Conservation (phyloP, 495 filamentous ascomycete genomes). For the Cercophora samala region DNA sequence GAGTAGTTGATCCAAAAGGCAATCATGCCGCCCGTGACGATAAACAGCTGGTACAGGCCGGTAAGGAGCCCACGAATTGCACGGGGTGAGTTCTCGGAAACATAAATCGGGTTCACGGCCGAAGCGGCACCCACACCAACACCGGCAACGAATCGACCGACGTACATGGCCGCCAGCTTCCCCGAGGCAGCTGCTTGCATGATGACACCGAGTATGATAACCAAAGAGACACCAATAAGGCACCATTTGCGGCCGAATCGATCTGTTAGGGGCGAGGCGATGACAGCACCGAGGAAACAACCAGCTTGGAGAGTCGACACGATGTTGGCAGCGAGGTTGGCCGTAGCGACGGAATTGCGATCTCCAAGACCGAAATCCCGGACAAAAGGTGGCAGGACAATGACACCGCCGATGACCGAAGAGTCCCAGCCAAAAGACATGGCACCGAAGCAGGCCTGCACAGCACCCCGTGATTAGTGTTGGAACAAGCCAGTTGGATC, state of each 20-base stretch:
- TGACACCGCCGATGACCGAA: constrained; percentile 64
- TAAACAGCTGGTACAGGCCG: constrained; percentile 59
- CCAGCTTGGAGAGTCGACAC: constrained; percentile 56
- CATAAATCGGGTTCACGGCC: constrained; percentile 59
- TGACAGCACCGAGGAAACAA: constrained; percentile 46
- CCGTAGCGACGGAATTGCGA: constrained; percentile 26
- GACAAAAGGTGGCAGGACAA: constrained; percentile 50
- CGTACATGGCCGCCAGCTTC: constrained; percentile 54
- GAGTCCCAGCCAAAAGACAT: constrained; percentile 68
- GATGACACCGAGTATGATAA: constrained; percentile 54
- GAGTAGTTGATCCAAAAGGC: constrained; percentile 59
- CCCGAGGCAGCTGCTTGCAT: constrained; percentile 53
- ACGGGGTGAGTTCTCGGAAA: constrained; percentile 53
- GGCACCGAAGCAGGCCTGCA: constrained; percentile 69
- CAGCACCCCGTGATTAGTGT: constrained; percentile 8
- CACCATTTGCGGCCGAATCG: constrained; percentile 52
- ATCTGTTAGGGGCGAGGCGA: constrained; percentile 38
- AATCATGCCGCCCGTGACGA: constrained; percentile 54
- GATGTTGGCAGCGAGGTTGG: constrained; percentile 46
- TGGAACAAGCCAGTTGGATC: constrained; percentile 11
- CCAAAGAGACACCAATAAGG: constrained; percentile 54
- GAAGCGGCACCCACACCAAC: constrained; percentile 59
- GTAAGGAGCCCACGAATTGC: constrained; percentile 55
- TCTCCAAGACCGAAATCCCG: constrained; percentile 39
- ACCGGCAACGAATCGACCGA: constrained; percentile 60